Evolutionary conservation across 768 basidiomycete genomes (phyloP), one percentile per base, ranked within the genome.

Genomic region (Suillus decipiens): DNA sequence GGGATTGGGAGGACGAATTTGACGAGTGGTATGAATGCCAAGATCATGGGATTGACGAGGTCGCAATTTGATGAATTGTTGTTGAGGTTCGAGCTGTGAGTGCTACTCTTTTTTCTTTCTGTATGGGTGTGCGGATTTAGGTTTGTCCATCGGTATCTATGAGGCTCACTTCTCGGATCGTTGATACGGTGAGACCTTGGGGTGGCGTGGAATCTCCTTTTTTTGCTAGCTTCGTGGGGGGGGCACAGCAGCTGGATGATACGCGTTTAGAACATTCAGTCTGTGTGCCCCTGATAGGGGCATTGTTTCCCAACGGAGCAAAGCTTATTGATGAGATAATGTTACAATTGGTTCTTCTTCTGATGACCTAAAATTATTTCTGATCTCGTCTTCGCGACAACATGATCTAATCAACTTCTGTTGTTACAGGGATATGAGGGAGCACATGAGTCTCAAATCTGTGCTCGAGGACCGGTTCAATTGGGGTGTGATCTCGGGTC

Each of bases 21-120:
- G 19, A 48, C 12, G 54, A 28, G 39, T 51, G 66, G 43, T 41
- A 51, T n/a, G 34, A 62, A 50, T 55, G 61, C 42, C 61, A 77
- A 74, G 28, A 77, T 90, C 31, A 64, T 79, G 59, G 78, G 80
- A 15, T 76, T 90, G 73, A 83, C 81, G 10, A 74, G 89, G 63
- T 79, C 83, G 47, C 86, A 89, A 51, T 90, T 89, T 65, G 87
- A 90, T 65, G 77, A 75, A 36, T 73, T 89, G 34, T 69, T 90
- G 64, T 74, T 71, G 43, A 78, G 81, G 63, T 90, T 89, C 66
- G 82, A 87, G 41, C 71, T 89, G 89, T 89, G 69, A 73, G 89
- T 80, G 14, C 41, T 65, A 51, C 64, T 58, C 39, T n/a, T 33
- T 9, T 19, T 12, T 39, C 10, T 61, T 14, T 31, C 14, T 41